phyloP scores from a whole-genome alignment of 2,329 filamentous ascomycete genomes.

The Clarireedia hainanense region DNA sequence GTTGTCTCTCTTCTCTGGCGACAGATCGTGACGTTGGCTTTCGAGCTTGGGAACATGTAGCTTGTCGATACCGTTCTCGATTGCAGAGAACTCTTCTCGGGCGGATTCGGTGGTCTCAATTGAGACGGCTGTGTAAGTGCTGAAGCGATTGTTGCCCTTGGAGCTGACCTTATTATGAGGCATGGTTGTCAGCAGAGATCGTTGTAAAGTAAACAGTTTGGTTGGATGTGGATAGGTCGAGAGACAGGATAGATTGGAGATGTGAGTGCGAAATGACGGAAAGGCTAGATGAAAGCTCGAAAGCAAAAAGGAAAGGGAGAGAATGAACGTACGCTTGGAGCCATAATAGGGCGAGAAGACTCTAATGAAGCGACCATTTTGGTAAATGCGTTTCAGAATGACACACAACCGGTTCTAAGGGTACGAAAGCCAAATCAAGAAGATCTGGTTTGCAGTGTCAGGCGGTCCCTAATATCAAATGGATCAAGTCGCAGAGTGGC shows the following conservation, averaged over 20 bases:
- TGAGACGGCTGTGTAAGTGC: constrained; percentile 40
- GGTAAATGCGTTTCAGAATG: constrained; percentile 7
- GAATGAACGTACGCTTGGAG: constrained; percentile 38
- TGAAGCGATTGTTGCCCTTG: constrained; percentile 40
- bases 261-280: background rate
- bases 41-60: constrained; percentile 62
- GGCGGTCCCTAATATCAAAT: background rate
- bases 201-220: constrained; percentile 2
- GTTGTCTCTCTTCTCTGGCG: constrained; percentile 57
- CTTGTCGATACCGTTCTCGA: constrained; percentile 56
- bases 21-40: constrained; percentile 59
- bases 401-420: background rate
- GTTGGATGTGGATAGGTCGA: background rate
- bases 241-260: background rate
- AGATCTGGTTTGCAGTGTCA: background rate
- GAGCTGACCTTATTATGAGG: constrained; percentile 40
- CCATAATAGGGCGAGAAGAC: constrained; percentile 48
- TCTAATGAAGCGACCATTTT: constrained; percentile 39
- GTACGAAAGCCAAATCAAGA: background rate
- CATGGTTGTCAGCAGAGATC: constrained; percentile 24
- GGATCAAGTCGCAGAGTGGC: constrained; percentile 7
- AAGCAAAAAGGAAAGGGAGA: constrained; percentile 6
- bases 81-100: constrained; percentile 46
- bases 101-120: constrained; percentile 28
- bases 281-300: background rate